phyloP scores from a whole-genome alignment of 768 basidiomycete genomes.

The Cytidiella melzeri region DNA sequence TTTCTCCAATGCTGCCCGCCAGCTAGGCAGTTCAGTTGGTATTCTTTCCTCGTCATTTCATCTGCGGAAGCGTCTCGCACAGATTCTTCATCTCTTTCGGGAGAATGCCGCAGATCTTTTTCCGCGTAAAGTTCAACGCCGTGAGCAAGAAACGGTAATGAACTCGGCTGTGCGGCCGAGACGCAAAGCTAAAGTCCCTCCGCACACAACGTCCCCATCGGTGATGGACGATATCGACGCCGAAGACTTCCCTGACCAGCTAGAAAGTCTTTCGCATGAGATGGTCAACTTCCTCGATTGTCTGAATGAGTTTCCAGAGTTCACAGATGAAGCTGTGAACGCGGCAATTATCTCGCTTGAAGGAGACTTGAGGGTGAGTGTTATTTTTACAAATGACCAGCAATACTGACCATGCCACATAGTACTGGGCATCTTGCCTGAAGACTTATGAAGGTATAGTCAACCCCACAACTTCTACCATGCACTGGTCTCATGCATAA shows the following conservation, averaged over 20 bases:
- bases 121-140: slow-evolving; percentile 24
- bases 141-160: slow-evolving; percentile 29
- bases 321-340: slow-evolving; percentile 66
- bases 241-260: slow-evolving; percentile 58
- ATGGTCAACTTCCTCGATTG: slow-evolving; percentile 64
- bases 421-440: slow-evolving; percentile 75
- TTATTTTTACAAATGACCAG: neutral
- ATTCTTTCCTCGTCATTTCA: slow-evolving; percentile 65
- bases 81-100: slow-evolving; percentile 58
- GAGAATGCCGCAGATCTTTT: slow-evolving; percentile 68
- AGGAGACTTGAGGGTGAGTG: slow-evolving; percentile 55
- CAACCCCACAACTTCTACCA: neutral
- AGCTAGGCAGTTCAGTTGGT: slow-evolving; percentile 66
- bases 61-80: slow-evolving; percentile 57
- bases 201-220: slow-evolving; percentile 46
- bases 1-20: slow-evolving; percentile 65
- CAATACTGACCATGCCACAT: slow-evolving; percentile 3
- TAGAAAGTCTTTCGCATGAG: slow-evolving; percentile 55
- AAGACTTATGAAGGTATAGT: slow-evolving; percentile 52
- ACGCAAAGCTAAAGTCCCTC: slow-evolving; percentile 25
- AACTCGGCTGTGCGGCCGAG: slow-evolving; percentile 30
- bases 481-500: neutral
- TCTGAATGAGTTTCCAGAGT: slow-evolving; percentile 74
- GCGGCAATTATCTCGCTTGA: slow-evolving; percentile 60
- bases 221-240: slow-evolving; percentile 51